A percentile compares a stretch with the other conserved stretches of the same genome.
Conservation (phyloP, 1,139 yeast genomes). For the Pichia sp. region DNA sequence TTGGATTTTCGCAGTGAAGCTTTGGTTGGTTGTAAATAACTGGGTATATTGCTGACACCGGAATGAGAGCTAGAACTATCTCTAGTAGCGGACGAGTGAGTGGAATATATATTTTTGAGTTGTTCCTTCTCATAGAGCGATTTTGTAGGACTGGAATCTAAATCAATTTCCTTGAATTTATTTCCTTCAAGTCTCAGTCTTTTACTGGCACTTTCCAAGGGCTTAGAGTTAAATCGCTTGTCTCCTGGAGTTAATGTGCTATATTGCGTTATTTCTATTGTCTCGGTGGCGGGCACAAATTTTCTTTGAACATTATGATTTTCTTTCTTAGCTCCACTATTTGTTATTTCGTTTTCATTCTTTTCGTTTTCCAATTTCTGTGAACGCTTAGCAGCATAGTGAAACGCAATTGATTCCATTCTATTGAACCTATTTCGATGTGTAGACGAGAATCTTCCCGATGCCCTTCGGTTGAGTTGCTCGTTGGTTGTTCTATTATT, state of each 20-base stretch:
- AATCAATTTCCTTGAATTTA: conserved; percentile 28
- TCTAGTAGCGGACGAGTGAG: neutral
- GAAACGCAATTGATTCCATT: conserved; percentile 34
- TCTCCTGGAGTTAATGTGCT: conserved; percentile 24
- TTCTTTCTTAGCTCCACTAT: too few species aligned
- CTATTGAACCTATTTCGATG: conserved; percentile 30
- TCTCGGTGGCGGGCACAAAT: conserved; percentile 8
- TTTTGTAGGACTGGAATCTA: conserved; percentile 30
- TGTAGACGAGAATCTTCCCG: conserved; percentile 25
- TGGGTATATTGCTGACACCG: conserved; percentile 15
- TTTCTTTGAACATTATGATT: conserved; percentile 9
- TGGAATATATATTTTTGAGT: conserved; percentile 21
- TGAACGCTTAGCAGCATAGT: conserved; percentile 29
- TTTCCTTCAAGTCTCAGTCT: conserved; percentile 25
- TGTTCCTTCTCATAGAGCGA: conserved; percentile 22
- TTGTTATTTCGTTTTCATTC: neutral
- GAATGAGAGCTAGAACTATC: neutral
- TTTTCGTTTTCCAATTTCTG: neutral
- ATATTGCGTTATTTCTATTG: neutral
- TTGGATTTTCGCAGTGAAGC: conserved; percentile 21
- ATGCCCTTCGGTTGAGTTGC: conserved; percentile 25
- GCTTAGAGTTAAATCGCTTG: conserved; percentile 22
- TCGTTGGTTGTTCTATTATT: conserved; percentile 25
- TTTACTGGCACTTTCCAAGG: conserved; percentile 30
- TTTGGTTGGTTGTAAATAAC: conserved; percentile 24